A percentile compares a stretch with the other conserved stretches of the same genome.
phyloP scores from a whole-genome alignment of 345 rosid genomes.

The Syzygium aromaticum region DNA sequence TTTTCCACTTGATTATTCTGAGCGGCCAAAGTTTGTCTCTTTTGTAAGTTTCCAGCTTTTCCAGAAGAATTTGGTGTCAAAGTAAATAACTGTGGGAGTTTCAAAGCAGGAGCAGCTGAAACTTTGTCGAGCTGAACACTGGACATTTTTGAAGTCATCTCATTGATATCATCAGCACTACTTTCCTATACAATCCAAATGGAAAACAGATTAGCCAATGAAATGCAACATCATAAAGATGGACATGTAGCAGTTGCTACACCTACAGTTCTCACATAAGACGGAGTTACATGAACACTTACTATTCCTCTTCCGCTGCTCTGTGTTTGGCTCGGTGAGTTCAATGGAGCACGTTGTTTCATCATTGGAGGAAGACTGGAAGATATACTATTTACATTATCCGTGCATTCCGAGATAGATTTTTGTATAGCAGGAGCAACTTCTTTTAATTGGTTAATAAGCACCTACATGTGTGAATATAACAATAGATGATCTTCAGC shows the following conservation, averaged over 20 bases:
- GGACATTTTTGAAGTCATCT: constrained; percentile 64
- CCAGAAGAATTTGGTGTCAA: constrained; percentile 89
- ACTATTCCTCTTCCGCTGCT: constrained; percentile 71
- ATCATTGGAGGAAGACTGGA: constrained; percentile 56
- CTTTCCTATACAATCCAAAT: constrained; percentile 48
- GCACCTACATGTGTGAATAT: constrained; percentile 53
- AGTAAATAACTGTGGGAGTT: constrained; percentile 89
- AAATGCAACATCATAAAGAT: background rate
- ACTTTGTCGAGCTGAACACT: constrained; percentile 69
- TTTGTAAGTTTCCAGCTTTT: constrained; percentile 69
- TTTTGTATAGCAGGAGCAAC: constrained; percentile 84
- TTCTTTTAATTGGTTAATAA: constrained; percentile 84
- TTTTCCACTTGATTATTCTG: constrained; percentile 57
- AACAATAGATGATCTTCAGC: constrained; percentile 6
- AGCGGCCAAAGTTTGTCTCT: constrained; percentile 43
- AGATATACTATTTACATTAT: constrained; percentile 63
- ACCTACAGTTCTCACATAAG: background rate
- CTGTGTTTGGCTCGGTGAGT: constrained; percentile 63
- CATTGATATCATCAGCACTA: constrained; percentile 57
- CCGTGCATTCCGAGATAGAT: constrained; percentile 79
- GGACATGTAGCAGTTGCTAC: background rate
- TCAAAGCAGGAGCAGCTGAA: constrained; percentile 66
- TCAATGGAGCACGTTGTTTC: constrained; percentile 45
- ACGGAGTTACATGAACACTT: background rate
- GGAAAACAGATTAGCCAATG: background rate